Conservation (phyloP, 805 yeast genomes). For the Ogataea dorogensis region DNA sequence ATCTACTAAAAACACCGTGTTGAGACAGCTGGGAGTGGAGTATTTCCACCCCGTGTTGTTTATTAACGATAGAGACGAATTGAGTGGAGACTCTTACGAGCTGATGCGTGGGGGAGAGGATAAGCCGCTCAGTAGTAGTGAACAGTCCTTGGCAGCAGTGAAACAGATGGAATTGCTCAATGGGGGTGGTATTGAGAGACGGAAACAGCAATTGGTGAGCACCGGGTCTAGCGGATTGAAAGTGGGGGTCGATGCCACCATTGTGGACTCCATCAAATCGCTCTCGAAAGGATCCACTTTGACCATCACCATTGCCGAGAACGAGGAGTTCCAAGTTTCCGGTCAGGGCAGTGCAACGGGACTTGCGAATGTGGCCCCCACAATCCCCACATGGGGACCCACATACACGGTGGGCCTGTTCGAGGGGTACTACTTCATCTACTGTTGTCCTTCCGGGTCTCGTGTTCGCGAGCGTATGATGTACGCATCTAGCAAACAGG, state of each 20-base stretch:
- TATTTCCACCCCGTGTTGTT: conserved; percentile 49
- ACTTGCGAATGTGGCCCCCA: conserved; percentile 27
- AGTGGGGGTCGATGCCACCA: conserved; percentile 10
- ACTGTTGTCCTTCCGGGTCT: conserved; percentile 88
- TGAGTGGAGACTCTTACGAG: conserved; percentile 48
- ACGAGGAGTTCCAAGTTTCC: conserved; percentile 18
- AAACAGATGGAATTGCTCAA: conserved; percentile 41
- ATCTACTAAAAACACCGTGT: conserved; percentile 74
- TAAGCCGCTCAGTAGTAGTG: conserved; percentile 59
- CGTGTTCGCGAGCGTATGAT: conserved; percentile 89
- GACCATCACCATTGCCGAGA: conserved; percentile 14
- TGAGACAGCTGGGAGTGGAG: conserved; percentile 68
- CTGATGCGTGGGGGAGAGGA: conserved; percentile 38
- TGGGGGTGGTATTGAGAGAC: conserved; percentile 31
- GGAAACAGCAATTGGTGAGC: conserved; percentile 23
- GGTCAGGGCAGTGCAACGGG: conserved; percentile 4
- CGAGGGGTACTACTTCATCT: conserved; percentile 55
- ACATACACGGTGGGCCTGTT: conserved; percentile 57
- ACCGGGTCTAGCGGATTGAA: conserved; percentile 18
- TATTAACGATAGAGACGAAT: conserved; percentile 57
- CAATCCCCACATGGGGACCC: conserved; percentile 45
- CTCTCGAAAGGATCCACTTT: conserved; percentile 9
- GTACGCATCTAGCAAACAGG: conserved; percentile 78
- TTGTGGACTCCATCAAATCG: conserved; percentile 6
- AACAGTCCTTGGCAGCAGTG: conserved; percentile 47